Evolutionary conservation across 2,329 filamentous ascomycete species (phyloP).

Genomic region (Sporothrix protearum): DNA sequence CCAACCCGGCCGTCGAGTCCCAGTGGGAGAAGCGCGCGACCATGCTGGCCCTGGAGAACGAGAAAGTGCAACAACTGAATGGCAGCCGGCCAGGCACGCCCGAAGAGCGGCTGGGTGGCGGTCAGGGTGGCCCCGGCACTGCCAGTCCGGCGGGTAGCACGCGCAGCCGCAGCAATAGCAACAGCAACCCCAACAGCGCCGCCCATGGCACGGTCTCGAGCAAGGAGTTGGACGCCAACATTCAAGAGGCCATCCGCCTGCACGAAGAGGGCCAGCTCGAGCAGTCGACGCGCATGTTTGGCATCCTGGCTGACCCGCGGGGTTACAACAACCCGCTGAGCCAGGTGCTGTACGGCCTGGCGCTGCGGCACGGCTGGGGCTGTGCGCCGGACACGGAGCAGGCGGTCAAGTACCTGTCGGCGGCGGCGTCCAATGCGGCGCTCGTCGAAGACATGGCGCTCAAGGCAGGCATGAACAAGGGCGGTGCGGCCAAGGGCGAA

Average conservation of each 20-base stretch:
- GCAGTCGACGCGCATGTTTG: conserved; percentile 81
- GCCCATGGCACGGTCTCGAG: conserved; percentile 42
- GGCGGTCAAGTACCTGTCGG: conserved; percentile 80
- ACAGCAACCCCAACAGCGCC: too few species aligned
- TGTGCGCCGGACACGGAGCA: conserved; percentile 66
- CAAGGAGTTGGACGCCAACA: conserved; percentile 62
- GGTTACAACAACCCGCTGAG: conserved; percentile 89
- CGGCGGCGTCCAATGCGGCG: conserved; percentile 86
- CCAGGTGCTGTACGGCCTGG: conserved; percentile 93
- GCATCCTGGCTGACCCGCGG: conserved; percentile 72
- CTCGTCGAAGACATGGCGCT: conserved; percentile 81
- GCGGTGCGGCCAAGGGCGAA: conserved; percentile 92
- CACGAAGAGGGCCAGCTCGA: conserved; percentile 81
- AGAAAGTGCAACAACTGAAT: conserved; percentile 37
- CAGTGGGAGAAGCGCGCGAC: conserved; percentile 93
- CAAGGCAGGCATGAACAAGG: conserved; percentile 83
- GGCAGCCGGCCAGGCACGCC: conserved; percentile 43
- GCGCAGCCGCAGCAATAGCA: conserved; percentile 29
- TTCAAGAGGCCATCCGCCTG: conserved; percentile 91
- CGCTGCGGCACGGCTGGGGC: conserved; percentile 92
- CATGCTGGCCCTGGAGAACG: conserved; percentile 68
- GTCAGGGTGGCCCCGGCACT: conserved; percentile 27
- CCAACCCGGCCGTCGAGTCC: conserved; percentile 49
- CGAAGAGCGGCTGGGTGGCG: conserved; percentile 34
- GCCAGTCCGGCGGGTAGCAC: conserved; percentile 19